A percentile compares a stretch with the other conserved stretches of the same genome.
phyloP scores from a whole-genome alignment of 805 yeast genomes.

The Candida wancherniae region DNA sequence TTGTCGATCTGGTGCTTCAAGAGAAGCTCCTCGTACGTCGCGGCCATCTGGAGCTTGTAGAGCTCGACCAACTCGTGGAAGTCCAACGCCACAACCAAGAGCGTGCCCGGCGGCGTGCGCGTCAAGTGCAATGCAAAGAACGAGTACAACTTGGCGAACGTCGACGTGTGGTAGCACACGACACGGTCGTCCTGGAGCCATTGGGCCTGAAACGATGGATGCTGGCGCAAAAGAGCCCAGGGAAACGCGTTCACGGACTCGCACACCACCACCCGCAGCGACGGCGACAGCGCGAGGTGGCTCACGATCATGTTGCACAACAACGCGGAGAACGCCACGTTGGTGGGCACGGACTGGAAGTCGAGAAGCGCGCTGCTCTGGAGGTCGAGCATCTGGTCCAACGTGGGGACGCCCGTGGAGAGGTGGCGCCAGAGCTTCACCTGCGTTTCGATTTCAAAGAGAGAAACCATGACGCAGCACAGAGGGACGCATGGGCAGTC shows the following conservation, averaged over 20 bases:
- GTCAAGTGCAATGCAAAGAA: slow-evolving; percentile 16
- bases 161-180: slow-evolving; percentile 16
- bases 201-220: slow-evolving; percentile 16
- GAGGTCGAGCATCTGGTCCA: slow-evolving; percentile 23
- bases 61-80: slow-evolving; percentile 34
- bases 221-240: slow-evolving; percentile 17
- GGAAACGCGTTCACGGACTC: slow-evolving; percentile 32
- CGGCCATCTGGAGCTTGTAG: slow-evolving; percentile 30
- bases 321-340: slow-evolving; percentile 19
- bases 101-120: slow-evolving; percentile 5
- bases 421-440: slow-evolving; percentile 23
- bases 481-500: no score
- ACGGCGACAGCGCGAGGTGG: slow-evolving; percentile 20
- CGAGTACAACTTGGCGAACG: slow-evolving; percentile 26
- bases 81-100: slow-evolving; percentile 25
- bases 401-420: slow-evolving; percentile 24
- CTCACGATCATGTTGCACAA: slow-evolving; percentile 23
- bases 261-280: slow-evolving; percentile 23
- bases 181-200: slow-evolving; percentile 19
- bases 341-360: slow-evolving; percentile 34
- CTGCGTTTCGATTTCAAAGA: slow-evolving; percentile 27
- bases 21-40: slow-evolving; percentile 30
- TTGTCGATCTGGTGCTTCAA: slow-evolving; percentile 29
- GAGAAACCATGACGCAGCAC: slow-evolving; percentile 24
- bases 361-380: slow-evolving; percentile 27